Conservation (phyloP, 768 basidiomycete species). For the Leucocoprinus birnbaumii region DNA sequence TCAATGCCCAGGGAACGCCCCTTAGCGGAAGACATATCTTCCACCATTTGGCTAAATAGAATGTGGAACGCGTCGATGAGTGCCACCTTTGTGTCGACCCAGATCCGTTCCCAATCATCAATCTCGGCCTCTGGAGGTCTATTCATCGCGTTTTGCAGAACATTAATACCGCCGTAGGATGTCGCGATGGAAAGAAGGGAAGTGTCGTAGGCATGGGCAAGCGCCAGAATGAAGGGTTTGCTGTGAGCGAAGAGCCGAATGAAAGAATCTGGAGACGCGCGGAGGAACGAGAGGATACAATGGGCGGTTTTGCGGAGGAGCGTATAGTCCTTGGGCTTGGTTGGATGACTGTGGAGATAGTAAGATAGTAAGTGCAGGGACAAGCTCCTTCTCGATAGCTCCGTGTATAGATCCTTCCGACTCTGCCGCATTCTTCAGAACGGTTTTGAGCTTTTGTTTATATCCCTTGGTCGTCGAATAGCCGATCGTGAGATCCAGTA, state of each 20-base stretch:
- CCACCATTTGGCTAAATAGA: constrained; percentile 46
- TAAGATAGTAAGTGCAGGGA: constrained; percentile 57
- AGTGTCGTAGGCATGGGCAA: constrained; percentile 59
- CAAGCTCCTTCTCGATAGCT: constrained; percentile 39
- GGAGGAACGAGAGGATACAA: constrained; percentile 53
- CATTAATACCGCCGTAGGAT: constrained; percentile 56
- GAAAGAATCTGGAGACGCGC: constrained; percentile 39
- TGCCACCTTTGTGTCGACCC: constrained; percentile 72
- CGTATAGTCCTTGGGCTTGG: constrained; percentile 50
- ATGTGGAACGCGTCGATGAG: constrained; percentile 69
- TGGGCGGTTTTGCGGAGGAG: constrained; percentile 61
- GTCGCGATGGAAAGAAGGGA: constrained; percentile 53
- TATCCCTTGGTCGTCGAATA: constrained; percentile 44
- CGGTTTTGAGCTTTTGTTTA: constrained; percentile 32
- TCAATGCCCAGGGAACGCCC: constrained; percentile 41
- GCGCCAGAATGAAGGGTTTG: constrained; percentile 49
- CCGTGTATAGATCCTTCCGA: constrained; percentile 29
- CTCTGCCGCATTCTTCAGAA: constrained; percentile 39
- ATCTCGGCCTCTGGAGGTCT: constrained; percentile 24
- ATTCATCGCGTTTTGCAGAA: constrained; percentile 23
- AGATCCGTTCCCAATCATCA: constrained; percentile 70
- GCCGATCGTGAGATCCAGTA: constrained; percentile 63
- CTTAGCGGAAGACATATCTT: constrained; percentile 40
- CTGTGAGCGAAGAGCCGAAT: constrained; percentile 49
- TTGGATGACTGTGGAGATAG: constrained; percentile 33